Base-by-base conservation (phyloP, 1,284 basidiomycete genomes). In the Flammula alnicola region DNA sequence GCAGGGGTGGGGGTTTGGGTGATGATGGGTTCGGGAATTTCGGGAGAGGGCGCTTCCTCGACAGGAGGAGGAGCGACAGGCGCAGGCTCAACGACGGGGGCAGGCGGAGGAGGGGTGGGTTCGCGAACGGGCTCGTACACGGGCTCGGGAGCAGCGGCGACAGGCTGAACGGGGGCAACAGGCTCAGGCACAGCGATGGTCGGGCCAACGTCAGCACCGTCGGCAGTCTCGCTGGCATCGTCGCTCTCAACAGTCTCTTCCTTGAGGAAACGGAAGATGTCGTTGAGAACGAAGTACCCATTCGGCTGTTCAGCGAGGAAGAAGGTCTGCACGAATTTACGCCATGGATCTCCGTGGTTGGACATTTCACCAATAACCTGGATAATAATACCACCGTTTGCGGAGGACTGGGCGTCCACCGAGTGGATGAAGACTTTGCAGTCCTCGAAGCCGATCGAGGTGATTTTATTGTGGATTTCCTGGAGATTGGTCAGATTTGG, bases 281-380 rank as follows among this genome's bases (percentile, higher is more conserved):
- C 97, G 75, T 99, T 99, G 70, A 99, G 86, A 55, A 99, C 97
- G 71, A 95, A 99, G 79, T 98, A 99, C 39, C 97, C 97, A 64
- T 96, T 97, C 32, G 95, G 93, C 75, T 99, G 97, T 71, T 98
- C 93, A 39, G 97, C 97, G 49, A 99, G 88, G 89, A 99, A 99
- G 78, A 99, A 99, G 11, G 96, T 98, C 77, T 99, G 97, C 17
- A 94, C 94, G 66, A 99, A 99, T 76, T 98, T 98, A 65, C 89
- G 88, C 97, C 97, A 99, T 3, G 91, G 80, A 54, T 91, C 88
- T 52, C 84, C 83, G 63, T 86, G 84, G 73, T 97, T 97, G 54
- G 91, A 94, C 87, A 99, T 94, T 76, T 99, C 96, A 60, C 97
- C 97, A 62, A 99, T 94, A 68, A 98, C 97, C 75, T 98, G 95